A percentile compares a stretch with the other conserved stretches of the same genome.
Conservation (phyloP, 441 rosid species). For the Croton setiger region DNA sequence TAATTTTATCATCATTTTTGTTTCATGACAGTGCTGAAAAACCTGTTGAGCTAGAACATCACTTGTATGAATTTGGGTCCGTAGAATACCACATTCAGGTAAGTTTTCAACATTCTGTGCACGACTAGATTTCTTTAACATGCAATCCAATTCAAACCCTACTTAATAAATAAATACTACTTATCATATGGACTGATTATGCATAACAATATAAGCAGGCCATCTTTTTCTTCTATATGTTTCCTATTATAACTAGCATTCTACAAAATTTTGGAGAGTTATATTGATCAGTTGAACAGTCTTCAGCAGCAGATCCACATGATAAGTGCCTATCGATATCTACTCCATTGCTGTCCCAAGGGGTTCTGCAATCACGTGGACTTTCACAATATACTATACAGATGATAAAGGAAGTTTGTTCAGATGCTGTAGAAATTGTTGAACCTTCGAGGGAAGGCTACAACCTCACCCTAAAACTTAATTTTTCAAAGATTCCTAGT, state of each 20-base stretch:
- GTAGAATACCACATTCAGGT: slow-evolving; percentile 83
- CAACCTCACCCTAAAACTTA: slow-evolving; percentile 63
- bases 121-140: background rate
- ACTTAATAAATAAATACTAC: background rate
- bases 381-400: slow-evolving; percentile 43
- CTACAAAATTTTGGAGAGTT: background rate
- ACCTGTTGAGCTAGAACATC: slow-evolving; percentile 68
- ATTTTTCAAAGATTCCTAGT: slow-evolving; percentile 52
- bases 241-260: no score
- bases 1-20: background rate
- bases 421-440: slow-evolving; percentile 61
- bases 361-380: slow-evolving; percentile 33
- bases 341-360: slow-evolving; percentile 59
- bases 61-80: slow-evolving; percentile 72
- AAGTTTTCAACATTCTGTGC: slow-evolving; percentile 9
- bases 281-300: slow-evolving; percentile 34
- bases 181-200: background rate
- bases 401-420: slow-evolving; percentile 44
- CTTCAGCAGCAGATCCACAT: slow-evolving; percentile 52
- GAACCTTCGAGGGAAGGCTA: slow-evolving; percentile 78
- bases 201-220: background rate
- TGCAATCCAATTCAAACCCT: background rate
- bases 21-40: slow-evolving; percentile 52
- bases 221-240: background rate
- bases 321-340: slow-evolving; percentile 57